These are phyloP conservation scores for Musa balbisiana DNA, from an alignment of 202 grass and related monocot species.

Conservation along the genomic window DNA sequence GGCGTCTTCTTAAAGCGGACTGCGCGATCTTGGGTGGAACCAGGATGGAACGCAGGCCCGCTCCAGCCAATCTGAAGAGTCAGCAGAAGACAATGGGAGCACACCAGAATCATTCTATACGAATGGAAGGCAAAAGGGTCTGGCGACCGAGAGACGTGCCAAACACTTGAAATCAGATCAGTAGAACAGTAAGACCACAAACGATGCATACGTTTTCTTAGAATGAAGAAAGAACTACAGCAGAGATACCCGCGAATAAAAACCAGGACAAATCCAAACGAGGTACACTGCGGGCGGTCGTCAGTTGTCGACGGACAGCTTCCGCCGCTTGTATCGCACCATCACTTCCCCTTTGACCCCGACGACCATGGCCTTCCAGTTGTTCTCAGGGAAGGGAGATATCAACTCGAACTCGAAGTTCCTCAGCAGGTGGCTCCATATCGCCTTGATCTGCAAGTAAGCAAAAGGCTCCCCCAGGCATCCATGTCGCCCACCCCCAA, in stretches of 20 bases:
- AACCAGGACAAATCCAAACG: background rate
- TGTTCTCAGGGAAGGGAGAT: conserved; percentile 78
- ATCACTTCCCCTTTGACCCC: conserved; percentile 88
- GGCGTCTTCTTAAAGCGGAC: no score
- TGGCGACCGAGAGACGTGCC: background rate
- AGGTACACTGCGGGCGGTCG: background rate
- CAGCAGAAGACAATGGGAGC: no score
- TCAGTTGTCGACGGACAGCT: conserved; percentile 52
- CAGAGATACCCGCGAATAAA: background rate
- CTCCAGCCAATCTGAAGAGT: no score
- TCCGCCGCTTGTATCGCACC: conserved; percentile 77
- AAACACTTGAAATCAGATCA: background rate
- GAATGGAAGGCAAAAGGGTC: background rate
- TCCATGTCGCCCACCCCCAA: conserved; percentile 76
- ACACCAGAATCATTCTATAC: no score
- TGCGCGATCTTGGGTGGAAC: no score
- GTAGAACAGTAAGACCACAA: background rate
- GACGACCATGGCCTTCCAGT: conserved; percentile 97
- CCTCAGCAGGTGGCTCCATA: conserved; percentile 84
- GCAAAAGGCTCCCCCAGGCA: conserved; percentile 92
- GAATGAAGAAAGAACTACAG: background rate
- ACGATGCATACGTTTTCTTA: background rate
- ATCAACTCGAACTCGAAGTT: conserved; percentile 96
- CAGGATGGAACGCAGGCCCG: no score
- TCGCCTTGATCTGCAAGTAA: conserved; percentile 92